Conservation (phyloP, 768 basidiomycete genomes). For the Daedaleopsis nitida region DNA sequence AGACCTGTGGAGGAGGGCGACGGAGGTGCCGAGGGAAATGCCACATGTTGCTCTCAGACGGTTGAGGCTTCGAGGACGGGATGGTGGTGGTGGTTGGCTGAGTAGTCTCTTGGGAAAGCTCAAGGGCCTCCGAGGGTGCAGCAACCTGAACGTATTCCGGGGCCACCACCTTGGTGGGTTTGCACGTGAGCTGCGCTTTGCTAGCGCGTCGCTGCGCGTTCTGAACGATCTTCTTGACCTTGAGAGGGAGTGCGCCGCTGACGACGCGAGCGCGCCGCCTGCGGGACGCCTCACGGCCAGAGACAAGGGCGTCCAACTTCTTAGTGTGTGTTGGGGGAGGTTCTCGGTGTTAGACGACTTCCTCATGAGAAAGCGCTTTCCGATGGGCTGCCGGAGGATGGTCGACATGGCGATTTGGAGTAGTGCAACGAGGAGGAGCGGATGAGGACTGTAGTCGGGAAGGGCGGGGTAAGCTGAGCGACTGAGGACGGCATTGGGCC, state of each 20-base stretch:
- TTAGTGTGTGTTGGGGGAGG: constrained; percentile 16
- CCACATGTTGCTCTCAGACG: constrained; percentile 36
- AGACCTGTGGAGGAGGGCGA: constrained; percentile 52
- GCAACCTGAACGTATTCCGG: not conserved
- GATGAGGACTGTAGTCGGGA: not conserved
- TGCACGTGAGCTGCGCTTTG: constrained; percentile 6
- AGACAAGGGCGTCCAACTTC: constrained; percentile 19
- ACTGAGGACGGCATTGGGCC: not conserved
- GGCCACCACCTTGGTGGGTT: constrained; percentile 4
- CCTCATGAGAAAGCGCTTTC: constrained; percentile 21
- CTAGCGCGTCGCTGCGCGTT: constrained; percentile 19
- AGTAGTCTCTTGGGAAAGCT: not conserved
- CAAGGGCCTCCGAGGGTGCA: not conserved
- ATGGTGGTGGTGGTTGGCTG: constrained; percentile 19
- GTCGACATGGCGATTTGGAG: constrained; percentile 8
- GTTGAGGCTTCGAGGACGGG: not conserved
- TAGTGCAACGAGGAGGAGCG: not conserved
- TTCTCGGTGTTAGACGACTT: constrained; percentile 31
- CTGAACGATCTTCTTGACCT: constrained; percentile 18
- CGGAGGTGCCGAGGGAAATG: constrained; percentile 73
- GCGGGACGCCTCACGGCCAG: constrained; percentile 22
- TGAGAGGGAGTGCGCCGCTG: constrained; percentile 12
- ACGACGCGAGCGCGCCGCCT: constrained; percentile 24
- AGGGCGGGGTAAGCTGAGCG: not conserved
- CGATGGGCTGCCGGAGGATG: constrained; percentile 13